Conservation (phyloP, 257 asterid species). For the Agastache rugosa region DNA sequence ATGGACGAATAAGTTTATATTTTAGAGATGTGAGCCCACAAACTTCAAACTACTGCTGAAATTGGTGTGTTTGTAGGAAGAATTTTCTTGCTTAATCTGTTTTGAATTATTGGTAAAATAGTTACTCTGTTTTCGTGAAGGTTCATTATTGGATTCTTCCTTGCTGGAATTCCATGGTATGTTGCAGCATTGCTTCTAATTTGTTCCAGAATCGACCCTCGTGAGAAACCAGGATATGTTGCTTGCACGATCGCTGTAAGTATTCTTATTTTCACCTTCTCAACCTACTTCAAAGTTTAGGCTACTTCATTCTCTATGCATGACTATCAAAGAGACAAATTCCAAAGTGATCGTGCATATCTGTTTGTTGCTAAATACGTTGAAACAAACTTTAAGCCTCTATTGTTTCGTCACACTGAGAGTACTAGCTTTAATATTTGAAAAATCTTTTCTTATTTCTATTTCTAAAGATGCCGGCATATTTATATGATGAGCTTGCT, state of each 20-base stretch:
- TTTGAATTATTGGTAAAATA: constrained; percentile 13
- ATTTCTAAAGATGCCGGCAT: neutral
- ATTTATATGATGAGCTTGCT: neutral
- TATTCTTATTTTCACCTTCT: constrained; percentile 32
- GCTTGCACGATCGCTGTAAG: constrained; percentile 82
- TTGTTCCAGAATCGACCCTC: constrained; percentile 75
- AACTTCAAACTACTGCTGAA: neutral
- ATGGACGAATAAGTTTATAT: neutral
- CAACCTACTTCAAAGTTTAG: neutral
- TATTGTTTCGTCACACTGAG: neutral
- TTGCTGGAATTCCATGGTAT: constrained; percentile 89
- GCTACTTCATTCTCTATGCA: neutral
- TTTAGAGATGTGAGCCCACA: neutral
- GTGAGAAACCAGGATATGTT: constrained; percentile 89
- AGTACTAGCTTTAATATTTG: neutral
- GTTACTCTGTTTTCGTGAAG: constrained; percentile 45
- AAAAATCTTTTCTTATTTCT: neutral
- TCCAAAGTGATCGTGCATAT: neutral
- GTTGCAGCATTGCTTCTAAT: constrained; percentile 63
- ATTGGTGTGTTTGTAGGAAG: neutral
- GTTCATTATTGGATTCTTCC: constrained; percentile 85
- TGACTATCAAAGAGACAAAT: neutral
- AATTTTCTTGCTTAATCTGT: neutral
- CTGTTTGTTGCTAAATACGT: neutral
- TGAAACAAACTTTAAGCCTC: neutral